phyloP scores from a whole-genome alignment of 148 eudicot genomes.

The Salicornia ramosissima region DNA sequence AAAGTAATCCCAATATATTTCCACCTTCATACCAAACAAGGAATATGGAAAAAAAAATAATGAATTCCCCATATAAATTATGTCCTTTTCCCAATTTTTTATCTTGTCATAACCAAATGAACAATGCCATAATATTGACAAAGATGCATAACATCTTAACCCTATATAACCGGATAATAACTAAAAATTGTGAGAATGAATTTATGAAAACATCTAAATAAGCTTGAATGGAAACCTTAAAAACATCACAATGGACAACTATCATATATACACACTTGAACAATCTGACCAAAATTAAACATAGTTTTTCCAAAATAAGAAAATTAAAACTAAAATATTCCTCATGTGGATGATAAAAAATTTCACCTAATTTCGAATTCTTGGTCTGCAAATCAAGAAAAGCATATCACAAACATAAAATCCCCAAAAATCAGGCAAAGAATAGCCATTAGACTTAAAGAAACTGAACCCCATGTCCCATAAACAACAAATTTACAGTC shows the following conservation, averaged over 20 bases:
- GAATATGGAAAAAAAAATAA: too few relatives aligned
- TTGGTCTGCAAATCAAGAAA: not conserved
- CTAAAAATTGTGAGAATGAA: not conserved
- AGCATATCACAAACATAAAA: not conserved
- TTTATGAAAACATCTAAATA: too few relatives aligned
- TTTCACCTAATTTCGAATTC: not conserved
- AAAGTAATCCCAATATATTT: too few relatives aligned
- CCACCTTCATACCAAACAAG: too few relatives aligned
- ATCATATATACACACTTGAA: too few relatives aligned
- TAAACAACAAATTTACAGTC: not conserved
- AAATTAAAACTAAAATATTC: not conserved
- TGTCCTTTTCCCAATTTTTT: too few relatives aligned
- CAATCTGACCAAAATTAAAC: not conserved
- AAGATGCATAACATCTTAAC: not conserved
- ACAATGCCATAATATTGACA: not conserved
- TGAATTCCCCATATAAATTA: too few relatives aligned
- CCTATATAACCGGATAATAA: not conserved
- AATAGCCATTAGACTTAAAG: not conserved
- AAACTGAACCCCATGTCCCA: not conserved
- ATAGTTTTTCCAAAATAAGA: not conserved
- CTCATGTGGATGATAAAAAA: not conserved
- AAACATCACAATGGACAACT: not conserved
- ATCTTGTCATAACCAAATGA: not conserved
- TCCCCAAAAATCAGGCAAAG: not conserved
- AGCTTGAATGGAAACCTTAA: not conserved